Conservation (phyloP, 345 rosid species). For the Corymbia maculata region DNA sequence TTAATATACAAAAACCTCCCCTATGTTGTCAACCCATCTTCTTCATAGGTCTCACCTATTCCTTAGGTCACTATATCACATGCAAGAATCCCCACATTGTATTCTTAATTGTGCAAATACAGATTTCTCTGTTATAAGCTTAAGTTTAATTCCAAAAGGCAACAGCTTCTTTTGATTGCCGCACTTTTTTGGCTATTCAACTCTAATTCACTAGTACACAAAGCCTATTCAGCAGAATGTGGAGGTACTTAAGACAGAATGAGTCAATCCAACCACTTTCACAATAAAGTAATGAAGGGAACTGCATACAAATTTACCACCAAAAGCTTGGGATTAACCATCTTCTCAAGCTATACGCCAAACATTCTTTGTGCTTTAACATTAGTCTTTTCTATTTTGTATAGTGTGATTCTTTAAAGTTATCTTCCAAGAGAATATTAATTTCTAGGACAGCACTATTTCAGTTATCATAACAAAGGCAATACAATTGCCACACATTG, state of each 20-base stretch:
- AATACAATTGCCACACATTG: not conserved
- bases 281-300: not conserved
- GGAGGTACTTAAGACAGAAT: not conserved
- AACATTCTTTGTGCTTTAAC: not conserved
- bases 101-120: not conserved
- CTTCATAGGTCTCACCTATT: not conserved
- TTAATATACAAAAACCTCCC: not conserved
- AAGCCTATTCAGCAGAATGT: not conserved
- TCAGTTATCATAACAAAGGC: not conserved
- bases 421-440: not conserved
- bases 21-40: not conserved
- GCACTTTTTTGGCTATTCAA: not conserved
- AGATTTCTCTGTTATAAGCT: not conserved
- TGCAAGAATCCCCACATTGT: not conserved
- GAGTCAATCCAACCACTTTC: not conserved
- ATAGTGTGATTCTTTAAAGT: not conserved
- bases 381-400: not conserved
- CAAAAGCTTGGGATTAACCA: not conserved
- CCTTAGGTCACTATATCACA: not conserved
- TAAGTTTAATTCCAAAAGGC: not conserved
- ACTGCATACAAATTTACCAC: not conserved
- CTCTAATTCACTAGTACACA: not conserved
- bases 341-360: not conserved
- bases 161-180: not conserved
- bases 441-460: not conserved